These are phyloP conservation scores for Punica granatum DNA, from an alignment of 345 rosid species.

Conservation along the genomic window DNA sequence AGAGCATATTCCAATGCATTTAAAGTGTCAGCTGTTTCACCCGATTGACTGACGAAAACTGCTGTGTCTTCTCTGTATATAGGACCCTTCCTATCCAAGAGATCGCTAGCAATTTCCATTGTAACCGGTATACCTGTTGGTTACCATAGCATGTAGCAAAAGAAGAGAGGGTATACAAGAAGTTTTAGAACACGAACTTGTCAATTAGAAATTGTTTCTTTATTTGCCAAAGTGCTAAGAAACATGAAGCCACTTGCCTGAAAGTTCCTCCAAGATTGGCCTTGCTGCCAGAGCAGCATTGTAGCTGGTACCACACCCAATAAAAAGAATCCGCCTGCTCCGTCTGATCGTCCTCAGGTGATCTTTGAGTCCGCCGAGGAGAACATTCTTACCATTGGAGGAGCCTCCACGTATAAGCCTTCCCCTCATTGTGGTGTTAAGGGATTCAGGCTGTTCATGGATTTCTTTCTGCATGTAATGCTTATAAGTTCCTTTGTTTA, in stretches of 20 bases:
- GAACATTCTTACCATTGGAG: conserved; percentile 72
- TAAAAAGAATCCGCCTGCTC: conserved; percentile 82
- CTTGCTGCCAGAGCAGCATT: conserved; percentile 95
- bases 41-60: conserved; percentile 95
- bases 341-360: conserved; percentile 86
- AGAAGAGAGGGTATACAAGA: neutral
- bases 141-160: neutral
- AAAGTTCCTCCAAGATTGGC: conserved; percentile 91
- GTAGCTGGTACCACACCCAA: conserved; percentile 97
- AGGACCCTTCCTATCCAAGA: conserved; percentile 88
- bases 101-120: conserved; percentile 98
- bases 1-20: conserved; percentile 74
- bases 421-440: conserved; percentile 95
- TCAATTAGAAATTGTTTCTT: neutral
- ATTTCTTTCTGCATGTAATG: conserved; percentile 99
- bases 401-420: conserved; percentile 91
- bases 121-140: conserved; percentile 81
- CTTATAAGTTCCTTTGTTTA: conserved; percentile 81
- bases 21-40: conserved; percentile 97
- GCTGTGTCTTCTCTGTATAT: conserved; percentile 98
- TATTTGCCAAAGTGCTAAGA: neutral
- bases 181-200: neutral
- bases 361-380: conserved; percentile 94
- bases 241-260: conserved; percentile 35
- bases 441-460: conserved; percentile 96